Conservation (phyloP, 129 eudicot species). For the Flaveria ramosissima region DNA sequence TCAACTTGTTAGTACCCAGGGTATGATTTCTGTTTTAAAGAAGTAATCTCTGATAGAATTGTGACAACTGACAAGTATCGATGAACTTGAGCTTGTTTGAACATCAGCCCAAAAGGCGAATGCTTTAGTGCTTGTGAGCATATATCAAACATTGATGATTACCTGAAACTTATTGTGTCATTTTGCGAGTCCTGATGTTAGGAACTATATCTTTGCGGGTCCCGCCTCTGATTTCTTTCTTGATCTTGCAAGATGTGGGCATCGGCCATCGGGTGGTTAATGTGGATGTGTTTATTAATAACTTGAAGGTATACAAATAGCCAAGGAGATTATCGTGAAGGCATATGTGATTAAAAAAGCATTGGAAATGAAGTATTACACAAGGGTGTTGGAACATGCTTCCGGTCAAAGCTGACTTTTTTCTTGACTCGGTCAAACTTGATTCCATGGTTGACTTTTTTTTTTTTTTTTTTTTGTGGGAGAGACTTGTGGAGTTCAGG, state of each 20-base stretch:
- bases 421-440: constrained; percentile 35
- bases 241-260: constrained; percentile 85
- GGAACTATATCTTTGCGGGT: constrained; percentile 64
- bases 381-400: constrained; percentile 47
- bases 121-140: constrained; percentile 56
- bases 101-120: constrained; percentile 48
- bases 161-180: constrained; percentile 70
- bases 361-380: constrained; percentile 54
- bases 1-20: constrained; percentile 97
- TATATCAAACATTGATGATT: constrained; percentile 38
- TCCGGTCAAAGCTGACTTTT: constrained; percentile 45
- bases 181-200: constrained; percentile 60
- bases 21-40: constrained; percentile 88
- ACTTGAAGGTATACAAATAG: constrained; percentile 28
- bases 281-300: constrained; percentile 42
- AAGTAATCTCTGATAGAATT: constrained; percentile 60
- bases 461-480: constrained; percentile 31
- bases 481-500: constrained; percentile 52
- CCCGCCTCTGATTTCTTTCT: constrained; percentile 48
- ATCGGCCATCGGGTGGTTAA: constrained; percentile 55
- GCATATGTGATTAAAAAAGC: constrained; percentile 51
- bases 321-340: constrained; percentile 52
- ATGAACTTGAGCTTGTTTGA: constrained; percentile 50
- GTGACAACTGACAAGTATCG: constrained; percentile 42
- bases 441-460: constrained; percentile 47